Base-by-base conservation (phyloP, 2,329 filamentous ascomycete genomes). In the Aspergillus flavus region DNA sequence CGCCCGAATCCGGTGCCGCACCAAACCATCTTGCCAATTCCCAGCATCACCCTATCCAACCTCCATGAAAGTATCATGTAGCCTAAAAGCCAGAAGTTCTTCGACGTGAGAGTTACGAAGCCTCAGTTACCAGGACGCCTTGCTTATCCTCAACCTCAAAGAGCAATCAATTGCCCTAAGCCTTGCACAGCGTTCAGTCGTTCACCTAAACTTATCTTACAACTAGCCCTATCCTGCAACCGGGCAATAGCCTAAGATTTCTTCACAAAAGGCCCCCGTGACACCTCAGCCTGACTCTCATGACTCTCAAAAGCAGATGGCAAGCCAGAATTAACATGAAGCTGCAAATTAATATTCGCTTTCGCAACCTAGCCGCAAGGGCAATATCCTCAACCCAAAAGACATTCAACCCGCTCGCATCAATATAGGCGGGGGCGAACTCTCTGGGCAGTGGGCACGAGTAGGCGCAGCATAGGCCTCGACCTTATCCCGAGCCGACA, bases 381-480 rank as follows among this genome's bases (percentile, higher is more conserved):
- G 73, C 72, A 21, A 83, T 61, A 54, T 71, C 72, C 62, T 83
- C 64, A 21, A 81, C 77, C 4, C 79, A 72, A 64, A 83, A 83
- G 34, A 80, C 70, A 67, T 84, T 82, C 43, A 80, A 68, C 6
- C 76, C 72, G 0, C 81, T 81, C 6, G 80, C 75, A 56, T 81
- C 78, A 36, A 85, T 78, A 62, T 81, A 84, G 0, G 78, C 72
- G 1, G 78, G 73, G 82, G 81, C 34, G 84, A 69, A 0, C 75
- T 76, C 76, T 73, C 16, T 65, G 71, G 43, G 75, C 76, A 1
- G 79, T 65, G 71, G 43, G 75, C 76, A 1, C 79, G 71, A 1
- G 73, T 73, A 0, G 81, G 78, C 16, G 79, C 77, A 2, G 78
- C 76, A 45, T 79, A 75, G 0, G 70, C 71, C 36, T 72, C 73